These are phyloP conservation scores for Fraxinus latifolia DNA, from an alignment of 305 asterid species.

Conservation along the genomic window DNA sequence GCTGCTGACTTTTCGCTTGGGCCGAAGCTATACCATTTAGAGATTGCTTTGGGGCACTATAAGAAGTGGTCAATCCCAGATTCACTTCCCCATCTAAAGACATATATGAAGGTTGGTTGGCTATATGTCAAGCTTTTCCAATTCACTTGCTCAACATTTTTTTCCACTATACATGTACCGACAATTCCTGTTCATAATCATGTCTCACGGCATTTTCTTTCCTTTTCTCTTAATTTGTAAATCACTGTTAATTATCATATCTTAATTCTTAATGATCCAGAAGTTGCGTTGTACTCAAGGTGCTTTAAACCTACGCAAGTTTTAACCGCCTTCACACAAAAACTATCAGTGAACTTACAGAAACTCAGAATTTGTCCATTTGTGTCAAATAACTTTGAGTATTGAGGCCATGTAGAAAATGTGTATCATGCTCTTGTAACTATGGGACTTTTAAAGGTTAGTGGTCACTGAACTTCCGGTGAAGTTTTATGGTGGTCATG, in stretches of 20 bases:
- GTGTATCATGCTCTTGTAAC: background rate
- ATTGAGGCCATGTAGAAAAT: background rate
- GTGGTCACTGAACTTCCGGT: background rate
- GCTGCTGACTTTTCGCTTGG: conserved; percentile 93
- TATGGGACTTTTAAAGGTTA: background rate
- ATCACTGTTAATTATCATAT: background rate
- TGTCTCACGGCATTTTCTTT: background rate
- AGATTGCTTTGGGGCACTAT: conserved; percentile 72
- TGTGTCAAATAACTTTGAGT: background rate
- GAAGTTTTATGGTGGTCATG: background rate
- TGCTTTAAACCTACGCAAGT: background rate
- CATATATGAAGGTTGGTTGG: conserved; percentile 73
- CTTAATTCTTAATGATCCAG: background rate
- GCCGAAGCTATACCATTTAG: conserved; percentile 90
- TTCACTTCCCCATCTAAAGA: conserved; percentile 56
- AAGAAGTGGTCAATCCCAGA: conserved; percentile 89
- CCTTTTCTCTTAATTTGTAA: background rate
- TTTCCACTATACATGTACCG: background rate
- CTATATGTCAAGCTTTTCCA: conserved; percentile 9
- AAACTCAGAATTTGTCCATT: background rate
- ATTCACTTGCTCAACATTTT: background rate
- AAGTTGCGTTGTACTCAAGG: background rate
- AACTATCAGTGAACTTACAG: background rate
- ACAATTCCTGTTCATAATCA: background rate
- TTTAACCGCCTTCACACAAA: background rate